Evolutionary conservation across 2,329 filamentous ascomycete species (phyloP).

Genomic region (Colletotrichum sp.): DNA sequence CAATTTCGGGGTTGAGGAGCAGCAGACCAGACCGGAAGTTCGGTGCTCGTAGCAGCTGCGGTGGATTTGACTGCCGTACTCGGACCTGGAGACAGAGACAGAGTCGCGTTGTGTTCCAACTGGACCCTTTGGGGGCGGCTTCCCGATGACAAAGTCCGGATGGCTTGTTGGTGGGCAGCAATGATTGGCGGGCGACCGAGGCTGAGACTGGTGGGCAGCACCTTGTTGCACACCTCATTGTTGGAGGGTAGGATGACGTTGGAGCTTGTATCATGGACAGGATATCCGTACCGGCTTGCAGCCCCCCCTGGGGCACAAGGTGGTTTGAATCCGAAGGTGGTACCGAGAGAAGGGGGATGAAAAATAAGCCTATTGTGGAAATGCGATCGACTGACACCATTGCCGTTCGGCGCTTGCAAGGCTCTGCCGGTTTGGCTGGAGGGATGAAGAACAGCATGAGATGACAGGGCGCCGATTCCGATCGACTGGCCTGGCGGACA

Average conservation of each 20-base stretch:
- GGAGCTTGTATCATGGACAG: not conserved
- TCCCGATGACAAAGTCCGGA: constrained; percentile 7
- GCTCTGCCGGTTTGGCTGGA: not conserved
- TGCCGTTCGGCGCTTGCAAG: constrained; percentile 1
- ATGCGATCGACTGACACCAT: constrained; percentile 9
- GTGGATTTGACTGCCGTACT: constrained; percentile 2
- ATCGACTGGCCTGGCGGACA: not conserved
- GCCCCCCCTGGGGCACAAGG: not conserved
- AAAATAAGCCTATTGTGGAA: not conserved
- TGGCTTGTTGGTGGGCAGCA: not conserved
- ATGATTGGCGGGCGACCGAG: not conserved
- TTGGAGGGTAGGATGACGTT: constrained; percentile 2
- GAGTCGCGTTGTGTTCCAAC: constrained; percentile 3
- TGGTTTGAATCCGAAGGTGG: not conserved
- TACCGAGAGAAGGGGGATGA: not conserved
- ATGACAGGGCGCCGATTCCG: not conserved
- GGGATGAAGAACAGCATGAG: not conserved
- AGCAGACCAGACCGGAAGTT: not conserved
- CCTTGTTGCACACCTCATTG: not conserved
- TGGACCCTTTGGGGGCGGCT: not conserved
- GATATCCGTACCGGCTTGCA: not conserved
- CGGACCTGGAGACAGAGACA: not conserved
- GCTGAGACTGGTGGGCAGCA: constrained; percentile 10
- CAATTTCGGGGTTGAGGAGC: not conserved
- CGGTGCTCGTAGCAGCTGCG: not conserved